Base-by-base conservation (phyloP, 345 rosid genomes). In the Citrus australasica region DNA sequence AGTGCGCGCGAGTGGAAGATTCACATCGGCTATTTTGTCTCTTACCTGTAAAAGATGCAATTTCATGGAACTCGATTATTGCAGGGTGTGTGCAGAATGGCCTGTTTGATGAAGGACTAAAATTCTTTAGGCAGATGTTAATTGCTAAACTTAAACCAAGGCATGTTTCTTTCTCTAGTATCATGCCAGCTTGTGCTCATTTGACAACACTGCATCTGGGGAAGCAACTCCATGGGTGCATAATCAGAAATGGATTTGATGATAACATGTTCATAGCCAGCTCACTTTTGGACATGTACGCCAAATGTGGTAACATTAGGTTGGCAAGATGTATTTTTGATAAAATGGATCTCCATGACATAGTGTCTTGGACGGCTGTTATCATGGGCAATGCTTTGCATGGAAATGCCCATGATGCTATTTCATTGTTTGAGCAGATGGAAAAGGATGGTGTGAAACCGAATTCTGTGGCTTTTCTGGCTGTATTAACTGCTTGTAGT, bases 221-320 rank as follows among this genome's bases (percentile, higher is more conserved):
- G 40, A 94, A 90, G 85, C 97, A 94, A 83, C 92, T 94, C 24
- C 98, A 94, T 67, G 93, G 90, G 72, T 88, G 84, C 83, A 87
- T 92, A 78, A 79, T 86, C 24, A 86, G 97, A 32, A 82, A 74
- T 30, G 87, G 94, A 5, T 90, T 82, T 81, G 83, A 82, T 21
- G 85, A 79, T 74, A 91, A 94, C 76, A 70, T 87, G 71, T 93
- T 86, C 76, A 79, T 94, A 69, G 87, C 87, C 35, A 94, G 97
- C 87, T 89, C 98, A 8, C 92, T 94, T 28, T 89, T 93, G n/a
- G 97, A 93, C 83, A 90, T 94, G 95, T 93, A 94, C 71, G 92
- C 97, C 38, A 94, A 92, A 82, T 93, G 98, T 35, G 98, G 98
- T 58, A 88, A 88, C 79, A 87, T 94, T 61, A 86, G 78, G 76